Percentiles rank a stretch among this genome's conserved stretches.
Evolutionary conservation across 2,329 filamentous ascomycete species (phyloP).

Genomic region (Albifimbria verrucaria): DNA sequence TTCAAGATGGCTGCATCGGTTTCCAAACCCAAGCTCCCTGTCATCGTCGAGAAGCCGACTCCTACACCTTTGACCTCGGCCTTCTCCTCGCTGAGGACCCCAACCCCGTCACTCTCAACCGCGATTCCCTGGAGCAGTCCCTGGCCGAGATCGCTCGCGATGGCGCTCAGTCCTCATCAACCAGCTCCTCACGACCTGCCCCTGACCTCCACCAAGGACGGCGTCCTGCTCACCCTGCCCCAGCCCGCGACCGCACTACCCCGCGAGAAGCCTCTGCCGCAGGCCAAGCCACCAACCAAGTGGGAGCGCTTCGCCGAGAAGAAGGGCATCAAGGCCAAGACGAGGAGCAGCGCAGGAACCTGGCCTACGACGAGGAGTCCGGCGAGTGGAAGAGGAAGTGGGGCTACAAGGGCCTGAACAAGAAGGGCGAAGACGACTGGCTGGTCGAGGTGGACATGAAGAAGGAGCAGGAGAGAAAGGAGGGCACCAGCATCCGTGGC

Average conservation of each 20-base stretch:
- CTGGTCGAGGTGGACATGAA: slow-evolving; percentile 87
- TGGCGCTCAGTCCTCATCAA: slow-evolving; percentile 91
- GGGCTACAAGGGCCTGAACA: slow-evolving; percentile 91
- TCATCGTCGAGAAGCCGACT: slow-evolving; percentile 75
- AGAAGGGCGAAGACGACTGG: slow-evolving; percentile 80
- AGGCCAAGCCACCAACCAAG: slow-evolving; percentile 78
- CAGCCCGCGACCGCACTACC: slow-evolving; percentile 67
- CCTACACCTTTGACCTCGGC: slow-evolving; percentile 93
- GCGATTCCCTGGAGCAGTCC: slow-evolving; percentile 56
- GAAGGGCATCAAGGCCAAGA: slow-evolving; percentile 93
- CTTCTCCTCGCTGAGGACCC: slow-evolving; percentile 83
- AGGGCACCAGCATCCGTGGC: slow-evolving; percentile 58
- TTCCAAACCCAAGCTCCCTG: slow-evolving; percentile 50
- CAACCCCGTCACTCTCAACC: slow-evolving; percentile 68
- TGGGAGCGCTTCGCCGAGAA: slow-evolving; percentile 96
- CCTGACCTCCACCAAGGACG: slow-evolving; percentile 63
- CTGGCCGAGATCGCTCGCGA: slow-evolving; percentile 77
- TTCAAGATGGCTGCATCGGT: slow-evolving; percentile 31
- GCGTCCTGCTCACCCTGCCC: slow-evolving; percentile 79
- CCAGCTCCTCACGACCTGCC: slow-evolving; percentile 86
- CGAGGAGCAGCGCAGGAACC: slow-evolving; percentile 70
- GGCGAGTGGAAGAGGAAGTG: slow-evolving; percentile 92
- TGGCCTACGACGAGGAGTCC: slow-evolving; percentile 78
- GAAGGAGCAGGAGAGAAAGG: slow-evolving; percentile 60
- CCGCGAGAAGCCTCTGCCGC: slow-evolving; percentile 87